These are phyloP conservation scores for Alternaria incomplexa DNA, from an alignment of 2,329 filamentous ascomycete genomes.

Conservation along the genomic window DNA sequence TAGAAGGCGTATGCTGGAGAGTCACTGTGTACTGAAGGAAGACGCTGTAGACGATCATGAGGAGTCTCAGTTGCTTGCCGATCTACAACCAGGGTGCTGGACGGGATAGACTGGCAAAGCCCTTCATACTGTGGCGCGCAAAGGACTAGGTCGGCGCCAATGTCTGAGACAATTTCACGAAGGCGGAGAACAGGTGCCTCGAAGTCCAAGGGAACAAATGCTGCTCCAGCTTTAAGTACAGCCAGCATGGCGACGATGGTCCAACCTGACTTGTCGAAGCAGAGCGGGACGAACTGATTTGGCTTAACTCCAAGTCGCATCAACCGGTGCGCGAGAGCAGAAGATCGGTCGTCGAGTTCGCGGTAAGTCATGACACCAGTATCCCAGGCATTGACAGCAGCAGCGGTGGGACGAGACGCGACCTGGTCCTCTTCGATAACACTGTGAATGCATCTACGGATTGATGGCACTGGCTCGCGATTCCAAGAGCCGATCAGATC, in stretches of 20 bases:
- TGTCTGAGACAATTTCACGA: slow-evolving; percentile 41
- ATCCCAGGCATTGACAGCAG: slow-evolving; percentile 42
- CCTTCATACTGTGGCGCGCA: slow-evolving; percentile 32
- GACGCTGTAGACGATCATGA: slow-evolving; percentile 35
- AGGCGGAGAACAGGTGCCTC: slow-evolving; percentile 45
- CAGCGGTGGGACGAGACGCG: slow-evolving; percentile 20
- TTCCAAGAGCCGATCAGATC: slow-evolving; percentile 34
- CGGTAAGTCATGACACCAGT: slow-evolving; percentile 31
- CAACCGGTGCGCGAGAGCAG: slow-evolving; percentile 32
- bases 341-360: slow-evolving; percentile 36
- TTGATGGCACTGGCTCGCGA: slow-evolving; percentile 23
- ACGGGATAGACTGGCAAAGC: slow-evolving; percentile 35
- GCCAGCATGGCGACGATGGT: slow-evolving; percentile 45
- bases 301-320: slow-evolving; percentile 32
- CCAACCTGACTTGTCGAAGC: slow-evolving; percentile 47
- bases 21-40: slow-evolving; percentile 49
- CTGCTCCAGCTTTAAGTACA: slow-evolving; percentile 46
- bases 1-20: slow-evolving; percentile 68
- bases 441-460: slow-evolving; percentile 38
- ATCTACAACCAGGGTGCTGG: slow-evolving; percentile 40
- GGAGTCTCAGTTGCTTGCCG: slow-evolving; percentile 49
- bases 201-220: slow-evolving; percentile 48
- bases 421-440: slow-evolving; percentile 34
- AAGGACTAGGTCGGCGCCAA: slow-evolving; percentile 36
- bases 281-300: slow-evolving; percentile 39